Conservation (phyloP, 108 stramenopile species). For the Mayamaea pseudoterrestris region DNA sequence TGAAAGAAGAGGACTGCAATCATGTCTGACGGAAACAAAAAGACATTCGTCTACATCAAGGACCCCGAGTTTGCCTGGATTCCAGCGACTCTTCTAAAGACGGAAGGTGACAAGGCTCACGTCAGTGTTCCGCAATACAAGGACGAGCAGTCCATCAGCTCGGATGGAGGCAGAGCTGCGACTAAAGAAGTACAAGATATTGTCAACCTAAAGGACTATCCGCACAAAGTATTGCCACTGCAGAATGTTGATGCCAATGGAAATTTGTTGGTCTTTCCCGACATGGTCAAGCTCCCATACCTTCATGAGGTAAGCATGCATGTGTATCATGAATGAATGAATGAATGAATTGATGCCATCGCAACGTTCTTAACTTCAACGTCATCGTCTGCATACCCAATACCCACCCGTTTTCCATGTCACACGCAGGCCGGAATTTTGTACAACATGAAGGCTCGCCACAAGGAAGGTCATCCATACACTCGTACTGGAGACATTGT, state of each 20-base stretch:
- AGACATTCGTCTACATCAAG: constrained; percentile 47
- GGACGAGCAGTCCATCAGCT: constrained; percentile 23
- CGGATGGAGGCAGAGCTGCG: constrained; percentile 26
- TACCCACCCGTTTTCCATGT: constrained; percentile 15
- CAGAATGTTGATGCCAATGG: constrained; percentile 53
- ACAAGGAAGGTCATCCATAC: constrained; percentile 58
- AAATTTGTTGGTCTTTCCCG: constrained; percentile 22
- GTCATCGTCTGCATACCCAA: not conserved
- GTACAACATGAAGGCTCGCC: constrained; percentile 75
- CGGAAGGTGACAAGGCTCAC: constrained; percentile 10
- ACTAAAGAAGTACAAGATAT: constrained; percentile 27
- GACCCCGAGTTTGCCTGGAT: constrained; percentile 66
- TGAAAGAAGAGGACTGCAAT: constrained; percentile 1
- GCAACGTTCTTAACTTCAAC: not conserved
- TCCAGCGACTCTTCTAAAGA: constrained; percentile 40
- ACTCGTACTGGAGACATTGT: constrained; percentile 81
- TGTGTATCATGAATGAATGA: not conserved
- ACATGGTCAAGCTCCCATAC: constrained; percentile 78
- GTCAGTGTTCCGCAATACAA: constrained; percentile 27
- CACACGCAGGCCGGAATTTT: constrained; percentile 68
- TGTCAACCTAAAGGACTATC: constrained; percentile 62
- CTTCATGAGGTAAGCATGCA: constrained; percentile 68
- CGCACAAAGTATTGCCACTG: constrained; percentile 51
- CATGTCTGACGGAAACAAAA: constrained; percentile 15
- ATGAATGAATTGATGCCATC: not conserved